Base-by-base conservation (phyloP, 106 monocot species). In the Cymbidium sinense region DNA sequence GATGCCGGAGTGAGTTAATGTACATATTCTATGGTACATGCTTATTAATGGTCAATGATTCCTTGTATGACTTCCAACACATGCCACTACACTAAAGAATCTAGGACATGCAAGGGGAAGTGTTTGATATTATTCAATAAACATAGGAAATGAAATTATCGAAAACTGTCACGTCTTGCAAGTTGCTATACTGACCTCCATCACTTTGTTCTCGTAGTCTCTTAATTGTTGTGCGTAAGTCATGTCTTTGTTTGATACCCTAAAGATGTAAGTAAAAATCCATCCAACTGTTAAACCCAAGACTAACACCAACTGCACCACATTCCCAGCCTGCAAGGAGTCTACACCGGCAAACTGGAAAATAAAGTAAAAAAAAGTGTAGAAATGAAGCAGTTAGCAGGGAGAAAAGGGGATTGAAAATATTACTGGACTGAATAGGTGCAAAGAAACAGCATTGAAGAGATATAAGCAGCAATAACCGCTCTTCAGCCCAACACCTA, bases 171-270 rank as follows among this genome's bases (percentile, higher is more conserved):
- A 9, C 17, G n/a, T n/a, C 15, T 31, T 15, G 69, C 15, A 69
- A 69, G 17, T 69, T 31, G 69, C 31, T 31, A 21, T 1, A 61
- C 79, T 64, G 33, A 98, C 96, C 96, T 98, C 84, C 94, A 98
- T 94, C 77, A 98, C 96, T 90, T 94, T 86, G 23, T 83, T 90
- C 85, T 98, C 96, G 72, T 98, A 98, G 78, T 91, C 91, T 52
- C 83, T 91, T 82, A 98, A 83, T 70, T 98, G 96, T 41, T 91
- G 83, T 10, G 90, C 93, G 77, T 98, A 98, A 73, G 96, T 94
- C 96, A 98, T 98, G 30, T 98, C 96, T 77, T 98, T 98, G 88
- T 90, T 98, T 61, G 91, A 86, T 2, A 98, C 96, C 85, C 96
- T 84, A 77, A 98, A 94, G 41, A 98, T 94, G 80, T 98, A 98